A percentile compares a stretch with the other conserved stretches of the same genome.
phyloP scores from a whole-genome alignment of 1,139 yeast genomes.

The Yarrowia galli region DNA sequence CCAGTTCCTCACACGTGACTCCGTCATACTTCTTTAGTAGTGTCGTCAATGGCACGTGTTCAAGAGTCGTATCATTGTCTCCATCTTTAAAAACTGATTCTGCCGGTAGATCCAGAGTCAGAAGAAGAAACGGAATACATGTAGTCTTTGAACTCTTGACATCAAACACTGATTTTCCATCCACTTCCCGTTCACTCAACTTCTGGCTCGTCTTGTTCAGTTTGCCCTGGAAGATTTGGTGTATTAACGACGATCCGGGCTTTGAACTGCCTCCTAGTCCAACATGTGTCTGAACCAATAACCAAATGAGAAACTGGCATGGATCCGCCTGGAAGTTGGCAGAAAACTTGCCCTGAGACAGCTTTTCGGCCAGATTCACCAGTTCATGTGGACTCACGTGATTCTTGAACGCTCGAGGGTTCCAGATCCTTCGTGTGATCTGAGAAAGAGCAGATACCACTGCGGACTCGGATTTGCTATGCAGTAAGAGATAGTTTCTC shows the following conservation, averaged over 20 bases:
- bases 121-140: constrained; percentile 61
- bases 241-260: constrained; percentile 47
- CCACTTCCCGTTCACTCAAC: constrained; percentile 45
- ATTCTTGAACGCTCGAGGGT: constrained; percentile 60
- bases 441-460: constrained; percentile 5
- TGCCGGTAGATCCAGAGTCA: constrained; percentile 67
- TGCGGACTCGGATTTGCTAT: neutral
- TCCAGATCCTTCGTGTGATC: constrained; percentile 69
- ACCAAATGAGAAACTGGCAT: constrained; percentile 64
- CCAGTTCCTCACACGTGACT: constrained; percentile 48
- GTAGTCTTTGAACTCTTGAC: constrained; percentile 39
- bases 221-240: constrained; percentile 61
- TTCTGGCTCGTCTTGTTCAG: constrained; percentile 53
- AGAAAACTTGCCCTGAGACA: constrained; percentile 57
- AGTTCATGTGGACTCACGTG: constrained; percentile 76
- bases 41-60: constrained; percentile 60
- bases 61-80: constrained; percentile 55
- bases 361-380: constrained; percentile 57
- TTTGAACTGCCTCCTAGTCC: constrained; percentile 51
- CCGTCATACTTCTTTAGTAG: constrained; percentile 61
- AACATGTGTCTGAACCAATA: constrained; percentile 59
- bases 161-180: constrained; percentile 46
- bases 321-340: constrained; percentile 58
- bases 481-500: constrained; percentile 58
- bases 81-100: constrained; percentile 60